These are phyloP conservation scores for Pestalotiopsis sp. DNA, from an alignment of 2,329 filamentous ascomycete species.

Conservation along the genomic window DNA sequence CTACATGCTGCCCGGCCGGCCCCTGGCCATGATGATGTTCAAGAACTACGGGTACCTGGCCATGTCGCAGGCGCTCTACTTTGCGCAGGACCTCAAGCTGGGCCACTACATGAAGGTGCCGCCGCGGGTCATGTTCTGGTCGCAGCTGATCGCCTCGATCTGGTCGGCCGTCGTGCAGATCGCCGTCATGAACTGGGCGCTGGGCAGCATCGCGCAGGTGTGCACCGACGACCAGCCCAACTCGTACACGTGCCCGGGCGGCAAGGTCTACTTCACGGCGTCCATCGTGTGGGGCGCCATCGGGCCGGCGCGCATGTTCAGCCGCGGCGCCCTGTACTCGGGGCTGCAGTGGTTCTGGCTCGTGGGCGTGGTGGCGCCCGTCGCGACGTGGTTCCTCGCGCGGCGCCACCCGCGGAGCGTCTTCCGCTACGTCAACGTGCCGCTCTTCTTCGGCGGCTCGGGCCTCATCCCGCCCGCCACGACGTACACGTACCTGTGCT, in stretches of 20 bases:
- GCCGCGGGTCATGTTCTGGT: constrained; percentile 48
- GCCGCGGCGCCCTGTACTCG: constrained; percentile 60
- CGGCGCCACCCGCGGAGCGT: constrained; percentile 60
- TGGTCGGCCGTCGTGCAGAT: constrained; percentile 40
- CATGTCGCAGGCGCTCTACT: constrained; percentile 45
- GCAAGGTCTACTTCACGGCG: constrained; percentile 63
- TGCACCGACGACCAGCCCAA: constrained; percentile 55
- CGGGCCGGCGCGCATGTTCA: constrained; percentile 70
- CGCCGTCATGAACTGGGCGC: constrained; percentile 65
- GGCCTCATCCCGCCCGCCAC: constrained; percentile 68
- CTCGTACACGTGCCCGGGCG: constrained; percentile 57
- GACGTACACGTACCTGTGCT: constrained; percentile 69
- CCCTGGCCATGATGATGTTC: constrained; percentile 76
- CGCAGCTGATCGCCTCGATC: constrained; percentile 39
- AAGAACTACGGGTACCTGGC: constrained; percentile 61
- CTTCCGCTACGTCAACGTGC: constrained; percentile 66
- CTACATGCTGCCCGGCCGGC: constrained; percentile 70
- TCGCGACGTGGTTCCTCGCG: constrained; percentile 63
- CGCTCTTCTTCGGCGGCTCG: constrained; percentile 67
- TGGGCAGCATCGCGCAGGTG: constrained; percentile 61
- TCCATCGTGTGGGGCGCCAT: constrained; percentile 75
- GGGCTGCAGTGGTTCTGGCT: constrained; percentile 72
- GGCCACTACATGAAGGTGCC: constrained; percentile 56
- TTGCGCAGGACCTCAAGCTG: constrained; percentile 50
- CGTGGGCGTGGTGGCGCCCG: constrained; percentile 61